These are phyloP conservation scores for Hyaloscypha variabilis DNA, from an alignment of 495 filamentous ascomycete genomes.

Conservation along the genomic window DNA sequence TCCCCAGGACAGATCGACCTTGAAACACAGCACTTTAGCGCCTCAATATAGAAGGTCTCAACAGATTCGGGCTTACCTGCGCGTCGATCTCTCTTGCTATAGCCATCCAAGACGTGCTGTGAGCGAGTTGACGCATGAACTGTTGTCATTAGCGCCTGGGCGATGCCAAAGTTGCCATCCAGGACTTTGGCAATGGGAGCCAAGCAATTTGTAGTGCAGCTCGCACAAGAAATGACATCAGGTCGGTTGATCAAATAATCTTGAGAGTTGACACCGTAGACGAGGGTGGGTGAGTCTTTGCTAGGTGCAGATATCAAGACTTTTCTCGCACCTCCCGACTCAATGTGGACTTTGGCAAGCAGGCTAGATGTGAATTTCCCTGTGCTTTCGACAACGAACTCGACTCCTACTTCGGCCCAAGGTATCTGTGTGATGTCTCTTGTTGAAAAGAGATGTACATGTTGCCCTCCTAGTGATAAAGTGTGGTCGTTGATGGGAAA, in stretches of 20 bases:
- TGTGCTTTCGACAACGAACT: not conserved
- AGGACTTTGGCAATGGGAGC: constrained; percentile 19
- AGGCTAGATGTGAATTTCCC: not conserved
- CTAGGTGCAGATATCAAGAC: constrained; percentile 23
- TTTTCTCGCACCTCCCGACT: constrained; percentile 12
- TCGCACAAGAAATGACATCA: constrained; percentile 14
- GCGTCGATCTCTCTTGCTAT: constrained; percentile 18
- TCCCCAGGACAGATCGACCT: constrained; percentile 13
- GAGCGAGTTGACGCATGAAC: constrained; percentile 17
- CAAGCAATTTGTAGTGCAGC: constrained; percentile 22
- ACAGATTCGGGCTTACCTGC: constrained; percentile 5
- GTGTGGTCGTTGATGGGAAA: not conserved
- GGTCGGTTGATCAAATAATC: not conserved
- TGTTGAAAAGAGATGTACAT: not conserved
- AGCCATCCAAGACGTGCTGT: constrained; percentile 20
- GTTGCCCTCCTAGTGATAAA: not conserved
- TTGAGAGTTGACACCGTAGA: constrained; percentile 18
- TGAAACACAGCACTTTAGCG: not conserved
- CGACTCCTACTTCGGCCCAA: not conserved
- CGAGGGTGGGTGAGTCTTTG: constrained; percentile 16
- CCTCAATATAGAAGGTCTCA: not conserved
- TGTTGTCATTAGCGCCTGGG: constrained; percentile 17
- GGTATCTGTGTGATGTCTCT: not conserved
- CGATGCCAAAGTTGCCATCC: constrained; percentile 16
- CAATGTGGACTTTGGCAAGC: constrained; percentile 2